Evolutionary conservation across 139 green algal genomes (phyloP).

Genomic region (Eudorina sp.): DNA sequence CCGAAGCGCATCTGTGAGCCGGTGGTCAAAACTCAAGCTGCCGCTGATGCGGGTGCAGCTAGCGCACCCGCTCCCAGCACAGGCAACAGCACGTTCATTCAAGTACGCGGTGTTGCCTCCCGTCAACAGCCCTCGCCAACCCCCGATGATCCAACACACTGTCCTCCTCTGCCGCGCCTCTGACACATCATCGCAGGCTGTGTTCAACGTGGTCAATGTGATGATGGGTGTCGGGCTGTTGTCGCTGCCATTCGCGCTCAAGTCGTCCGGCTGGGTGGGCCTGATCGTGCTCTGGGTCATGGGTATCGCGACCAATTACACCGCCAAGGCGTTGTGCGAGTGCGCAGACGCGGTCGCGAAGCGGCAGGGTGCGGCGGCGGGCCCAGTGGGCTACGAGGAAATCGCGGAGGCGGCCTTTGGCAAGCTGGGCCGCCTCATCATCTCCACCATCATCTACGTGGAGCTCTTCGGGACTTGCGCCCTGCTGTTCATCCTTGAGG

Average conservation of each 20-base stretch:
- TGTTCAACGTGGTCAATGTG: constrained; percentile 77
- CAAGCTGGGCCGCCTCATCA: constrained; percentile 60
- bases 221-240: constrained; percentile 81
- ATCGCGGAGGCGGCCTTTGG: constrained; percentile 79
- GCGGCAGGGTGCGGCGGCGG: constrained; percentile 7
- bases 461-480: constrained; percentile 85
- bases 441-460: constrained; percentile 80
- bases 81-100: constrained; percentile 34
- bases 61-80: not conserved
- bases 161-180: not conserved
- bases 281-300: constrained; percentile 73
- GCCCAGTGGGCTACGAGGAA: constrained; percentile 73
- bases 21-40: not conserved
- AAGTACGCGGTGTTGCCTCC: too few species aligned
- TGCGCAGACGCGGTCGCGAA: constrained; percentile 54
- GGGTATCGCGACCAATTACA: constrained; percentile 77
- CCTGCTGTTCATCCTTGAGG: constrained; percentile 82
- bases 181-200: constrained; percentile 2
- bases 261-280: constrained; percentile 73
- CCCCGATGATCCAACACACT: not conserved
- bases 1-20: not conserved
- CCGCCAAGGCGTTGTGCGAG: constrained; percentile 66
- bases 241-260: constrained; percentile 74
- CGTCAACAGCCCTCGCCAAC: too few species aligned
- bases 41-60: constrained; percentile 17